These are phyloP conservation scores for Yamadazyma olivae DNA, from an alignment of 805 yeast genomes.

Conservation along the genomic window DNA sequence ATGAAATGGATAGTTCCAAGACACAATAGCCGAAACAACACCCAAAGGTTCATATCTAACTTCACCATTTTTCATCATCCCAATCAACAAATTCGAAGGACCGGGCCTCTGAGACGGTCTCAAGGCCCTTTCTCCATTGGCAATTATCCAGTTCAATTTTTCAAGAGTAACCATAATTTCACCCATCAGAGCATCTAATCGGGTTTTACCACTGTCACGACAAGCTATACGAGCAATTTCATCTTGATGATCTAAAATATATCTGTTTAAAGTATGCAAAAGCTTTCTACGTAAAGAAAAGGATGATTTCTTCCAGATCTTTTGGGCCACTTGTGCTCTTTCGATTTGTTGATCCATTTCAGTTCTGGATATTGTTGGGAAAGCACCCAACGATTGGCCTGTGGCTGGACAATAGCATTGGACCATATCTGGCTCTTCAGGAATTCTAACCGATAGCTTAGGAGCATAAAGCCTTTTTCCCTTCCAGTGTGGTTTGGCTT, in stretches of 20 bases:
- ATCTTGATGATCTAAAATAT: constrained; percentile 77
- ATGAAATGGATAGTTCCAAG: constrained; percentile 98
- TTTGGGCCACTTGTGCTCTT: constrained; percentile 55
- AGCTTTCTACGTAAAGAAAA: constrained; percentile 68
- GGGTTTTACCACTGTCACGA: constrained; percentile 94
- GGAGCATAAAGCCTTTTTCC: constrained; percentile 71
- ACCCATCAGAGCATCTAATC: constrained; percentile 94
- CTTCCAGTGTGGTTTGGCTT: constrained; percentile 88
- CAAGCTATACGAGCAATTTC: constrained; percentile 89
- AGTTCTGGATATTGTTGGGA: constrained; percentile 55
- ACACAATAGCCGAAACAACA: constrained; percentile 82
- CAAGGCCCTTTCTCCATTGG: constrained; percentile 74
- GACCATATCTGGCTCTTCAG: constrained; percentile 63
- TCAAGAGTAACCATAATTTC: constrained; percentile 94
- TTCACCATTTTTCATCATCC: constrained; percentile 83
- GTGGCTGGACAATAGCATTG: constrained; percentile 96
- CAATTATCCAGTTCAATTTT: constrained; percentile 84
- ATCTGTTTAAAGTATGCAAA: constrained; percentile 66
- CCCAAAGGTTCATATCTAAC: constrained; percentile 92
- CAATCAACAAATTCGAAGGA: constrained; percentile 79
- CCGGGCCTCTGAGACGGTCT: constrained; percentile 78
- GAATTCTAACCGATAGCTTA: constrained; percentile 50
- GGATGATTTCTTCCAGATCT: constrained; percentile 47
- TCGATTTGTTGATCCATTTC: constrained; percentile 69
- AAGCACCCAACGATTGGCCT: constrained; percentile 80